Base-by-base conservation (phyloP, 108 stramenopile genomes). In the Discostella stelligeroides region DNA sequence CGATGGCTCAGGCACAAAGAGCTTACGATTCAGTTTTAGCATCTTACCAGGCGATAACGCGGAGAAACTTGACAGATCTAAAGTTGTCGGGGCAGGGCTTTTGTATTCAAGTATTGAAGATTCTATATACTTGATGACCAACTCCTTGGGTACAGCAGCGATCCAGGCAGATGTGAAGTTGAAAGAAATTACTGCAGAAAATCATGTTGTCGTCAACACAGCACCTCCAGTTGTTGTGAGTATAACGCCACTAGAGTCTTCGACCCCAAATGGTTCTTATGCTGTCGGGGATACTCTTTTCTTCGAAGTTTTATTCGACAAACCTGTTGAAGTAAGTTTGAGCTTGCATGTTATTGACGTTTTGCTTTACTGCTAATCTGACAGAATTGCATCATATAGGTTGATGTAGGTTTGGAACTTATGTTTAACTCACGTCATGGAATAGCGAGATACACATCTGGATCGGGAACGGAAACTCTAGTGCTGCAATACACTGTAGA, bases 271-370 rank as follows among this genome's bases (percentile, higher is more conserved):
- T 48, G 76, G 76, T 0, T 54, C 12, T 10, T 82, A 78, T 55
- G 54, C 81, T 29, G 76, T 78, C 1, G 81, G 81, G 7, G 81
- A 82, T 30, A 38, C 45, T 13, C 57, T 82, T n/a, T 68, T 67
- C 18, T 82, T 82, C 55, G 39, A 67, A 60, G 76, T 82, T 20
- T 61, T 30, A 25, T 82, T 82, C 64, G 76, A 76, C 57, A 82
- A 76, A 49, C 63, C 80, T 15, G 80, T 81, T 30, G 49, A 66
- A 59, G 76, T 75, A 45, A 66, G 64, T 38, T 17, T n/a, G 24
- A 23, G 39, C 11, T 14, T 23, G 21, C 46, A 27, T 21, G 2
- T 39, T 7, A 24, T 23, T 27, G 17, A 20, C 2, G 9, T 28
- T 25, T 24, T 21, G 2, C 9, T 20, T 27, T 43, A 27, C 40